A percentile compares a stretch with the other conserved stretches of the same genome.
These are phyloP conservation scores for Ilex paraguariensis DNA, from an alignment of 305 asterid species.

Conservation along the genomic window DNA sequence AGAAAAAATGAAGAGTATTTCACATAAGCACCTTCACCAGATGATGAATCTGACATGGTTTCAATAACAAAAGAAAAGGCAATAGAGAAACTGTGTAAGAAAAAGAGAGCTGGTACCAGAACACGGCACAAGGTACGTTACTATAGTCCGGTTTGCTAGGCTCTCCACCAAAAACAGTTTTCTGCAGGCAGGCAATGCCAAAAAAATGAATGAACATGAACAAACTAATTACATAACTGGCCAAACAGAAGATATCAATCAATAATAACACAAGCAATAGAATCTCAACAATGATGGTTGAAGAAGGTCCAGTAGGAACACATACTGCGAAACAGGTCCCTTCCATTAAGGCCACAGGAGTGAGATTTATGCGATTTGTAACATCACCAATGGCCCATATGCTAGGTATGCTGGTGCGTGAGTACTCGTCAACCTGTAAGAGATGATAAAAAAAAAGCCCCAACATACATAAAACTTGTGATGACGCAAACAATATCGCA, in stretches of 20 bases:
- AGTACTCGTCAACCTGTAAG: conserved; percentile 72
- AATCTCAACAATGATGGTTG: not conserved
- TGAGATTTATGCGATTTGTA: conserved; percentile 90
- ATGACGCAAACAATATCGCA: not conserved
- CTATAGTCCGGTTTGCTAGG: conserved; percentile 69
- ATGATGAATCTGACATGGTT: too few species aligned
- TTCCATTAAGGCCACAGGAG: conserved; percentile 99
- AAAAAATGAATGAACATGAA: too few species aligned
- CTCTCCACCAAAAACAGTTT: conserved; percentile 90
- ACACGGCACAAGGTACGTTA: conserved; percentile 83
- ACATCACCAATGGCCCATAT: conserved; percentile 99
- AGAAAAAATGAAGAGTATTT: too few species aligned
- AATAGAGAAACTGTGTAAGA: not conserved
- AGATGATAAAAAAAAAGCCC: conserved; percentile 3
- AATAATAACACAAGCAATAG: not conserved
- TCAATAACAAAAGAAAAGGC: too few species aligned
- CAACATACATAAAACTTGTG: conserved; percentile 6
- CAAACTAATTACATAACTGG: too few species aligned
- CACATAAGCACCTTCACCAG: too few species aligned
- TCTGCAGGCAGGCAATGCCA: conserved; percentile 42
- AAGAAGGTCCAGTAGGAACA: not conserved
- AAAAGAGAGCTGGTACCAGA: conserved; percentile 55
- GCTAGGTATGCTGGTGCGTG: conserved; percentile 87
- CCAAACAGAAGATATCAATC: not conserved
- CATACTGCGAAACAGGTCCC: conserved; percentile 88